phyloP scores from a whole-genome alignment of 1,284 basidiomycete species.

The Ganoderma meredithae region DNA sequence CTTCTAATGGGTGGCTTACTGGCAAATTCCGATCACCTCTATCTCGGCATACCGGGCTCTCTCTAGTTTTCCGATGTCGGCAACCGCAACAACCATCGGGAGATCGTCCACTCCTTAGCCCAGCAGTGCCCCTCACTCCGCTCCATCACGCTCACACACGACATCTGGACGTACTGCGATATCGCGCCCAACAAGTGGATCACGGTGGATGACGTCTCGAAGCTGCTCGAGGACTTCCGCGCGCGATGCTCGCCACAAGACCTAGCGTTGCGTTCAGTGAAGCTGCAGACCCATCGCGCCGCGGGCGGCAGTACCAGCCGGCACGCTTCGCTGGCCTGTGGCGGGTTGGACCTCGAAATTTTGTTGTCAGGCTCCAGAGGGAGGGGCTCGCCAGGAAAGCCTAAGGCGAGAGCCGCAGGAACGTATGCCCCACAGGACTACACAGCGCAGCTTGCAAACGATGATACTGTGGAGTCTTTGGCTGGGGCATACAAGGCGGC shows the following conservation, averaged over 20 bases:
- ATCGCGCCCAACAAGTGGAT: neutral
- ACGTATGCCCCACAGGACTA: neutral
- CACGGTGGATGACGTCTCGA: conserved; percentile 2
- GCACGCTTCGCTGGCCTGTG: neutral
- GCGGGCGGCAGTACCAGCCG: neutral
- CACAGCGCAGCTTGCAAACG: neutral
- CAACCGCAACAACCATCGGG: neutral
- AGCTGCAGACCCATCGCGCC: neutral
- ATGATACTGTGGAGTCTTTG: conserved; percentile 4
- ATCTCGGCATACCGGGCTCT: too few species aligned
- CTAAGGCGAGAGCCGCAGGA: neutral
- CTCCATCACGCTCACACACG: neutral
- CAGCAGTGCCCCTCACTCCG: conserved; percentile 1
- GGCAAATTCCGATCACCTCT: too few species aligned
- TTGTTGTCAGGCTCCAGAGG: neutral
- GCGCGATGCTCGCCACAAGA: conserved; percentile 4
- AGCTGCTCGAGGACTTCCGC: conserved; percentile 1
- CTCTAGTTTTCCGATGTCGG: too few species aligned
- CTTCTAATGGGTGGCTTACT: too few species aligned
- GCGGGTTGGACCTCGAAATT: neutral
- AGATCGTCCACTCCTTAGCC: neutral
- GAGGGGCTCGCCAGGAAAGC: neutral
- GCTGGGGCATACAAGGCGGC: conserved; percentile 1
- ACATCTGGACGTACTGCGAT: conserved; percentile 3
- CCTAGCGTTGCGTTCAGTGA: neutral